Evolutionary conservation across 2,329 filamentous ascomycete species (phyloP), one percentile per base, ranked within the genome.

Genomic region (Cadophora gregata): DNA sequence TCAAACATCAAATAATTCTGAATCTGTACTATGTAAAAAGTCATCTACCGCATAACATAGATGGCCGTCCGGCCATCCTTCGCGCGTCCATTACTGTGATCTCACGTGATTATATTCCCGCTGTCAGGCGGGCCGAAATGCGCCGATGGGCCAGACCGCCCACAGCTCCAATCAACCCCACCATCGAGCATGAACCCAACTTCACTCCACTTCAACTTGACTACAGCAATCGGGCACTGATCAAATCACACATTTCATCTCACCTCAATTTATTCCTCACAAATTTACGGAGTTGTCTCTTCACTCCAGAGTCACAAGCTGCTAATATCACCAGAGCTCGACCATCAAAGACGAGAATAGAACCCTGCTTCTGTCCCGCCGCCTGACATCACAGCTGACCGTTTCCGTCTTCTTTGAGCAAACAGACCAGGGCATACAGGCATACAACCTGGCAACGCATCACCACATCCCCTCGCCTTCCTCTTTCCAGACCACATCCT

Each of bases 341-440:
- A 51, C 3, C 10, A 51, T 29, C 24, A 51, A 4, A 12, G 48
- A 16, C 48, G 24, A 51, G 31, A 53, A 53, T 31, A 56, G 31
- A 31, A 56, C 53, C 53, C 31, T 56, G 53, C 31, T 36, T 12
- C 31, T 21, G 29, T 36, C 53, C 53, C 53, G 53, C 29, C n/a
- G 29, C n/a, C 38, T 56, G 53, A 36, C 29, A 56, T 56, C 31
- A 36, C 19, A 19, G 19, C 53, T 56, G 31, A 29, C 31, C 24
- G 19, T 24, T 56, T 31, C 31, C 53, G 53, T 31, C 25, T 31
- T 5, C 16, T 31, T 16, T 4, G 6, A 56, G n/a, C 53, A 2
- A 14, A 31, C 53, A 56, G n/a, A 21, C 14, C 29, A 36, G 42
- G 42, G n/a, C 42, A 47, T 19, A 47, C 19, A 21, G 42, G n/a